A percentile compares a stretch with the other conserved stretches of the same genome.
These are phyloP conservation scores for Castanea crenata DNA, from an alignment of 306 rosid species.

Conservation along the genomic window DNA sequence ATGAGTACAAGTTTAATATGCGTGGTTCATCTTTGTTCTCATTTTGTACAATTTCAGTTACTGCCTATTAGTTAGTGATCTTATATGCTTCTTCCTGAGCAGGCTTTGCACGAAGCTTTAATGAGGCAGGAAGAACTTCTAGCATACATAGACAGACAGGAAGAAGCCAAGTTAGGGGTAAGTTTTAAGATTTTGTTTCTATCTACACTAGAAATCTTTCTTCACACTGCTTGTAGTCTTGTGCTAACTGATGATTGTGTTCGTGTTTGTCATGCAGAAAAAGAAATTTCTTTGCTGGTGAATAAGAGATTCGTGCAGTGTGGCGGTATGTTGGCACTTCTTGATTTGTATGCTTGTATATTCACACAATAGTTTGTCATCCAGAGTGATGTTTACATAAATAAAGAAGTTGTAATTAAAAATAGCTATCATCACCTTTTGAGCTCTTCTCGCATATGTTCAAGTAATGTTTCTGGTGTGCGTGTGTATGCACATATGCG, in stretches of 20 bases:
- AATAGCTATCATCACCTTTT: background rate
- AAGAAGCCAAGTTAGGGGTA: slow-evolving; percentile 53
- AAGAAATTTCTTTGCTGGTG: slow-evolving; percentile 53
- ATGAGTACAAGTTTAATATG: background rate
- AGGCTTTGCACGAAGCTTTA: slow-evolving; percentile 84
- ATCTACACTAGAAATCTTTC: background rate
- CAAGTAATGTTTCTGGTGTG: background rate
- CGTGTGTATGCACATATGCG: background rate
- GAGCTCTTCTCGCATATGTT: background rate
- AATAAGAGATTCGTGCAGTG: slow-evolving; percentile 34
- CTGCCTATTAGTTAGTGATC: slow-evolving; percentile 1
- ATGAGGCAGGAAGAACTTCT: slow-evolving; percentile 89
- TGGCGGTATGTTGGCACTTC: background rate
- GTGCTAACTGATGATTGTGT: slow-evolving; percentile 15
- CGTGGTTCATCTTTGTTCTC: background rate
- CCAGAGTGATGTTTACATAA: slow-evolving; percentile 8
- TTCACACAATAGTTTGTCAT: slow-evolving; percentile 18
- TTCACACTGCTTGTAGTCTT: background rate
- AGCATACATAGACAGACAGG: slow-evolving; percentile 70
- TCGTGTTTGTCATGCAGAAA: slow-evolving; percentile 43
- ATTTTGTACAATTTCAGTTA: background rate
- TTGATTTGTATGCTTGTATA: slow-evolving; percentile 22
- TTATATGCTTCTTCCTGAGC: slow-evolving; percentile 21
- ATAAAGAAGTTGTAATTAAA: background rate
- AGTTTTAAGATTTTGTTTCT: slow-evolving; percentile 10